Percentiles rank a stretch among this genome's conserved stretches.
These are phyloP conservation scores for Xylariaceae sp. DNA, from an alignment of 2,329 filamentous ascomycete species.

Conservation along the genomic window DNA sequence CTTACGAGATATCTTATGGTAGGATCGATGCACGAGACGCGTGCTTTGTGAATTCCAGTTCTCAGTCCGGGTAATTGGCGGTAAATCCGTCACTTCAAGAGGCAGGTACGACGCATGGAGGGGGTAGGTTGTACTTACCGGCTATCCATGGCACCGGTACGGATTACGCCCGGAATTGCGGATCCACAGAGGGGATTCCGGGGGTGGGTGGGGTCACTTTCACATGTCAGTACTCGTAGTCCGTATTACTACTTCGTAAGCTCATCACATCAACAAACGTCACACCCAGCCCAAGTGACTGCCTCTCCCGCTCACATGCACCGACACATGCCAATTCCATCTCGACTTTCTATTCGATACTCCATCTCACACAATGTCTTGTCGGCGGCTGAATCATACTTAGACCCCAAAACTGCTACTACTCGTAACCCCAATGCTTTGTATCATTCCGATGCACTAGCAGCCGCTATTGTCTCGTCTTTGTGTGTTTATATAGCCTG, in stretches of 20 bases:
- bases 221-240: conserved; percentile 20
- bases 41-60: no score
- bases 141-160: background rate
- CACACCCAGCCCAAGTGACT: conserved; percentile 6
- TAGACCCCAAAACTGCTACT: background rate
- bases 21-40: no score
- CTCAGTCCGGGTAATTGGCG: no score
- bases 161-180: background rate
- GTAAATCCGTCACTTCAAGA: no score
- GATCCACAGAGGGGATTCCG: background rate
- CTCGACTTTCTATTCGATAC: background rate
- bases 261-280: conserved; percentile 15
- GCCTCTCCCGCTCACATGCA: background rate
- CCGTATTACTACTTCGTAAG: background rate
- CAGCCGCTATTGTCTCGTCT: background rate
- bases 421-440: conserved; percentile 4
- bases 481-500: background rate
- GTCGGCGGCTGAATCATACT: background rate
- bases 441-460: background rate
- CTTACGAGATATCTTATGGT: no score
- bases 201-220: conserved; percentile 17
- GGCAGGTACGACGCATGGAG: background rate
- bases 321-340: background rate
- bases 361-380: background rate
- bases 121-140: background rate